A percentile compares a stretch with the other conserved stretches of the same genome.
phyloP scores from a whole-genome alignment of 495 filamentous ascomycete genomes.

The Aspergillus conjunctus region DNA sequence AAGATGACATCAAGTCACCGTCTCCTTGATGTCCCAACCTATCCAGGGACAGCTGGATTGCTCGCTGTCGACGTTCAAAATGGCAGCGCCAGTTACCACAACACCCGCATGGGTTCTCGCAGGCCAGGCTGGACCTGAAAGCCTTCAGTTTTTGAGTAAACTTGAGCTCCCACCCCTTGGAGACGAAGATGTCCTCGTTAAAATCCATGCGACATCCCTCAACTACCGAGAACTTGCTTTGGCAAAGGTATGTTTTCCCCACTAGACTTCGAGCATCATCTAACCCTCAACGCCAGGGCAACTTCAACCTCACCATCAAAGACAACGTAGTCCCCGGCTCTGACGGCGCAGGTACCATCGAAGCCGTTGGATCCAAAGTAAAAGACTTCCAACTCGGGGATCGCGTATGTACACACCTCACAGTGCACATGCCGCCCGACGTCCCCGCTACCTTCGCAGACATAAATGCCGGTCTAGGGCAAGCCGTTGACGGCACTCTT shows the following conservation, averaged over 20 bases:
- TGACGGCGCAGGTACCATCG: constrained; percentile 67
- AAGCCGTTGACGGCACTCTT: constrained; percentile 63
- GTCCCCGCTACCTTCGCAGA: constrained; percentile 45
- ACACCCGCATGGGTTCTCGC: constrained; percentile 23
- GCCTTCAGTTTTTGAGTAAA: constrained; percentile 13
- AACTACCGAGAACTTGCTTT: constrained; percentile 76
- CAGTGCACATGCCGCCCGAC: constrained; percentile 41
- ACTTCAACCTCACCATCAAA: constrained; percentile 33
- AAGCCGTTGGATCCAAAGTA: constrained; percentile 39
- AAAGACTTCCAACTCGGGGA: constrained; percentile 21
- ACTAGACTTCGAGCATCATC: not conserved
- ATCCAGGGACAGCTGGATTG: no score
- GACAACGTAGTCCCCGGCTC: constrained; percentile 61
- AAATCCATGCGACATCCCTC: constrained; percentile 65
- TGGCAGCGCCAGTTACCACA: not conserved
- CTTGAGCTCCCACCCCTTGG: constrained; percentile 36
- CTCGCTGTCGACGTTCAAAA: no score
- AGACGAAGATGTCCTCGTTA: constrained; percentile 65
- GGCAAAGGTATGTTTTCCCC: constrained; percentile 51
- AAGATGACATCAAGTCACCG: no score
- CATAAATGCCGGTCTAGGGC: constrained; percentile 58
- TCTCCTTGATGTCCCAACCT: no score
- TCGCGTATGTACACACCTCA: constrained; percentile 22
- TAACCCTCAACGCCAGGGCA: constrained; percentile 1
- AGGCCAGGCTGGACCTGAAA: constrained; percentile 17